phyloP scores from a whole-genome alignment of 805 yeast species.

The Candida ovalis region DNA sequence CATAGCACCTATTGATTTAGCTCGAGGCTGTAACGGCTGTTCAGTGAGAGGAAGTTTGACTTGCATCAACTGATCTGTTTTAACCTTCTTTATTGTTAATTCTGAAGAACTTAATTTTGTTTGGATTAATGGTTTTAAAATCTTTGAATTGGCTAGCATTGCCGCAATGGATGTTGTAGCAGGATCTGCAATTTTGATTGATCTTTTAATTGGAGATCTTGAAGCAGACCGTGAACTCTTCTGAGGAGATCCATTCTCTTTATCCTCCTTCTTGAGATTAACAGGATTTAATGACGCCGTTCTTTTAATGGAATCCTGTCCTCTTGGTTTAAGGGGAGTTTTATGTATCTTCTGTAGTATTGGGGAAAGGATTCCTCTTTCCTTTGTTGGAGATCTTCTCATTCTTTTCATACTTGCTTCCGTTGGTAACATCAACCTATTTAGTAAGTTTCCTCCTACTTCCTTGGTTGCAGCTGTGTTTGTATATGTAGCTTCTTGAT shows the following conservation, averaged over 20 bases:
- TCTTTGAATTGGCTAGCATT: conserved; percentile 8
- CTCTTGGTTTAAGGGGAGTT: conserved; percentile 5
- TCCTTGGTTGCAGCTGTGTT: background rate
- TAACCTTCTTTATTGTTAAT: conserved; percentile 3
- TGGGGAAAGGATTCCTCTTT: conserved; percentile 5
- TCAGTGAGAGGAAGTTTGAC: conserved; percentile 24
- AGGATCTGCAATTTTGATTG: background rate
- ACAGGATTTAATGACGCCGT: conserved; percentile 8
- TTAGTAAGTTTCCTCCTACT: conserved; percentile 10
- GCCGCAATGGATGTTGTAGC: conserved; percentile 3
- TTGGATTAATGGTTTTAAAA: conserved; percentile 12
- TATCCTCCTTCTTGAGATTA: conserved; percentile 8
- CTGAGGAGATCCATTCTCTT: background rate
- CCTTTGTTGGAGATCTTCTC: conserved; percentile 10
- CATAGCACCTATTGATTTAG: conserved; percentile 2
- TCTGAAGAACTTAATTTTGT: conserved; percentile 5
- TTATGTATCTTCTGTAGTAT: conserved; percentile 1
- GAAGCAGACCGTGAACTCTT: background rate
- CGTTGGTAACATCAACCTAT: conserved; percentile 25
- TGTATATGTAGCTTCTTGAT: background rate
- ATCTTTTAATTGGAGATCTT: background rate
- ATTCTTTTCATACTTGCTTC: conserved; percentile 20
- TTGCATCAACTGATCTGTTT: conserved; percentile 10
- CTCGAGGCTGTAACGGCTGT: conserved; percentile 19
- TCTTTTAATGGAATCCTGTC: conserved; percentile 6